Conservation (phyloP, 106 monocot genomes). For the Gastrodia elata region DNA sequence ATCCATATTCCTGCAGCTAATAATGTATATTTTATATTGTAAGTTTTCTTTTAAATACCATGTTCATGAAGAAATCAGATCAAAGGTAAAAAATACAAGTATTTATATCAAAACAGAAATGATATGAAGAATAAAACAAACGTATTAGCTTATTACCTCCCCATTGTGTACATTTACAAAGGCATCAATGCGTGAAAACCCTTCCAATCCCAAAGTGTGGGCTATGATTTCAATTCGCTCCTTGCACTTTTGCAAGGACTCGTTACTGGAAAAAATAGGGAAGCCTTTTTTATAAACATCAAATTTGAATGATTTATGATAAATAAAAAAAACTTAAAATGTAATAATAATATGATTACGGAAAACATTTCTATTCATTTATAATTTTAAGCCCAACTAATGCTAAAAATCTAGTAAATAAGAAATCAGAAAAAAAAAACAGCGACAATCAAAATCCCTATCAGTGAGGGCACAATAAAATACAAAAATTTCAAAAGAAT, state of each 20-base stretch:
- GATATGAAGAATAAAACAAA: no score
- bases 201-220: slow-evolving; percentile 73
- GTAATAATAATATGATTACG: no score
- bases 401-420: background rate
- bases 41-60: no score
- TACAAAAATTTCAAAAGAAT: no score
- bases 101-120: background rate
- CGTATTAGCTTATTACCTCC: slow-evolving; percentile 70
- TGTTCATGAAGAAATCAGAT: no score
- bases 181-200: slow-evolving; percentile 86
- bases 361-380: background rate
- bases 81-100: no score
- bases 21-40: no score
- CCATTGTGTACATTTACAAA: slow-evolving; percentile 72
- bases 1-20: no score
- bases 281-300: background rate
- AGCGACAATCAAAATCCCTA: background rate
- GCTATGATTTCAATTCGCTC: slow-evolving; percentile 65
- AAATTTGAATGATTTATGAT: no score
- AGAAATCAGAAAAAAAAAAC: background rate
- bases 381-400: background rate
- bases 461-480: no score
- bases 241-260: slow-evolving; percentile 58
- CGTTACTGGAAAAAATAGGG: slow-evolving; percentile 33
- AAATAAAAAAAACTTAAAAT: no score